Conservation (phyloP, 2,329 filamentous ascomycete species). For the Calonectria naviculata region DNA sequence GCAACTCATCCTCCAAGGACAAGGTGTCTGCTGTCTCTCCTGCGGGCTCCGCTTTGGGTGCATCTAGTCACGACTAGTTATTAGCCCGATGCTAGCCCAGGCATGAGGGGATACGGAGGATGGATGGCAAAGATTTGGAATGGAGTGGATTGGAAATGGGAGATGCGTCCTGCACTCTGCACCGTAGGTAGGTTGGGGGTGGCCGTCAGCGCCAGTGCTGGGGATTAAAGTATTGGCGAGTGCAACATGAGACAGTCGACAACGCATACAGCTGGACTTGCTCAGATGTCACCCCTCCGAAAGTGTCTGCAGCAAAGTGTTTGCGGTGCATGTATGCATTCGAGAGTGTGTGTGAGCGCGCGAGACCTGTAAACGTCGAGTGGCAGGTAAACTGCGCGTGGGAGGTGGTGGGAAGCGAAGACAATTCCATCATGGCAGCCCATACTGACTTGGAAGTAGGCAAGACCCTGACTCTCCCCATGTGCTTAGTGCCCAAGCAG, state of each 20-base stretch:
- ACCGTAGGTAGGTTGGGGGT: background rate
- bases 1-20: conserved; percentile 19
- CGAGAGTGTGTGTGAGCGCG: background rate
- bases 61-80: background rate
- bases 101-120: background rate
- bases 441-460: background rate
- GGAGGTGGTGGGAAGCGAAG: background rate
- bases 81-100: background rate
- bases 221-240: background rate
- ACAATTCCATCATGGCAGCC: background rate
- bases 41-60: conserved; percentile 1
- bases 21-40: conserved; percentile 4
- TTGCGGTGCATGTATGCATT: background rate
- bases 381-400: background rate
- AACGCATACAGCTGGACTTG: conserved; percentile 8
- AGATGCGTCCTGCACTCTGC: conserved; percentile 4
- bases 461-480: conserved; percentile 10
- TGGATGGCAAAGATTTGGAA: conserved; percentile 8
- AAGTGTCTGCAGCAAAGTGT: background rate
- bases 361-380: background rate
- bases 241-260: conserved; percentile 1
- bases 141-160: background rate
- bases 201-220: background rate
- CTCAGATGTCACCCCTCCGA: conserved; percentile 2
- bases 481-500: background rate